These are phyloP conservation scores for Eragrostis nindensis DNA, from an alignment of 176 grass and related monocot genomes.

Conservation along the genomic window DNA sequence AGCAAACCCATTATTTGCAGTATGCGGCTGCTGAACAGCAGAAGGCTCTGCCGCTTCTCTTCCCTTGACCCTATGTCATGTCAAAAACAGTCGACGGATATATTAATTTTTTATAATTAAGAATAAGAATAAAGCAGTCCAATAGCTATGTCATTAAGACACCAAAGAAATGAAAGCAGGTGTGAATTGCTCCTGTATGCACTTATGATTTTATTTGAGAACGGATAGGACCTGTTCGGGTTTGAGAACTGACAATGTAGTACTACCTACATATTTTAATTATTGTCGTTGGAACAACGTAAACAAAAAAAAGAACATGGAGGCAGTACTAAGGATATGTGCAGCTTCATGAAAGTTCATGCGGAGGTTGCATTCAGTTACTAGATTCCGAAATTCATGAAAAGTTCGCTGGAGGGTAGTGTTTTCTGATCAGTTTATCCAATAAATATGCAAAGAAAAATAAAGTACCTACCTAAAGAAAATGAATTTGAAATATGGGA, in stretches of 20 bases:
- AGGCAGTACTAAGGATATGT: background rate
- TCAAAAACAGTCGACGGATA: background rate
- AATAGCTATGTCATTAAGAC: background rate
- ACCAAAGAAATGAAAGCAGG: background rate
- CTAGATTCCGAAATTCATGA: background rate
- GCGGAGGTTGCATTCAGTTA: background rate
- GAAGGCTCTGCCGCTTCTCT: background rate
- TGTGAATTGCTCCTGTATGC: background rate
- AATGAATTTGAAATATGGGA: background rate
- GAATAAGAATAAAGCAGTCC: conserved; percentile 2
- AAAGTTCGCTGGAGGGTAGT: background rate
- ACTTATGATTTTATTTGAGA: background rate
- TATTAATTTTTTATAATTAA: conserved; percentile 14
- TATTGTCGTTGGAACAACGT: too few species aligned
- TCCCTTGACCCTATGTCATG: conserved; percentile 16
- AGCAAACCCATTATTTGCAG: conserved; percentile 28
- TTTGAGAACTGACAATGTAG: background rate
- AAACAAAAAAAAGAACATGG: too few species aligned
- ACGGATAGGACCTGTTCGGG: background rate
- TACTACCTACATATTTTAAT: too few species aligned
- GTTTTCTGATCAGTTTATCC: background rate
- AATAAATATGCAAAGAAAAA: background rate
- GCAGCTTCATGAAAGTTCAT: background rate
- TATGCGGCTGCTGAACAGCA: background rate
- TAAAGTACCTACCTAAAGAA: background rate